Evolutionary conservation across 768 basidiomycete species (phyloP).

Genomic region (Nevesoporus exiguus): DNA sequence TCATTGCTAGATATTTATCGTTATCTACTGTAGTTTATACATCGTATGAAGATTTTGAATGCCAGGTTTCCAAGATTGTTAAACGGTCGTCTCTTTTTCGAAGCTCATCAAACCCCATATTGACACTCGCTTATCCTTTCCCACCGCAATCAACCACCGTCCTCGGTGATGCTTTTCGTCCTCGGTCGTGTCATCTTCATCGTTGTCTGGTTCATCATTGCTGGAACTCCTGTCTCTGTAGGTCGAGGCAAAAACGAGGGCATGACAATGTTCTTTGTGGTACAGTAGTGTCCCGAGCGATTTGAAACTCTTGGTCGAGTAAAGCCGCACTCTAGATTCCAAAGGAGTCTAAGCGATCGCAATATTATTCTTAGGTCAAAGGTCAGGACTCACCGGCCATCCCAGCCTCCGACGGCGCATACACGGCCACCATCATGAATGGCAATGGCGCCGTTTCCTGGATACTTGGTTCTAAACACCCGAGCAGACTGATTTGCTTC

Average conservation of each 20-base stretch:
- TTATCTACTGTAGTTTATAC: slow-evolving; percentile 20
- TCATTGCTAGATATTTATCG: slow-evolving; percentile 9
- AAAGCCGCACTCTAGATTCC: slow-evolving; percentile 65
- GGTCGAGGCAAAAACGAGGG: slow-evolving; percentile 61
- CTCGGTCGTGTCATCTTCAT: slow-evolving; percentile 41
- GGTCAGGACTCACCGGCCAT: slow-evolving; percentile 68
- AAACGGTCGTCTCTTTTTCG: slow-evolving; percentile 5
- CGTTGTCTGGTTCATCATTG: slow-evolving; percentile 15
- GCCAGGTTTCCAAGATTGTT: neutral
- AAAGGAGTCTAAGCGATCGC: neutral
- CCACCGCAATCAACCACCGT: slow-evolving; percentile 64
- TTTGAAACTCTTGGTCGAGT: slow-evolving; percentile 77
- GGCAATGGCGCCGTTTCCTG: slow-evolving; percentile 76
- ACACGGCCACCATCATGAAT: slow-evolving; percentile 74
- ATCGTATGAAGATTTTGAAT: slow-evolving; percentile 6
- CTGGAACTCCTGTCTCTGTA: neutral
- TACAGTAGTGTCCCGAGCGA: slow-evolving; percentile 79
- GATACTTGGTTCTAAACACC: slow-evolving; percentile 61
- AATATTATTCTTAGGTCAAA: neutral
- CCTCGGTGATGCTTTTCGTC: slow-evolving; percentile 43
- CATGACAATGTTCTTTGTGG: slow-evolving; percentile 77
- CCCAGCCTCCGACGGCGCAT: slow-evolving; percentile 92
- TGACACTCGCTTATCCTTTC: slow-evolving; percentile 66
- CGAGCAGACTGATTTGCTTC: slow-evolving; percentile 26
- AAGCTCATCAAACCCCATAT: slow-evolving; percentile 63